phyloP scores from a whole-genome alignment of 2,329 filamentous ascomycete species.

The Ophiocordyceps camponoti-floridani region DNA sequence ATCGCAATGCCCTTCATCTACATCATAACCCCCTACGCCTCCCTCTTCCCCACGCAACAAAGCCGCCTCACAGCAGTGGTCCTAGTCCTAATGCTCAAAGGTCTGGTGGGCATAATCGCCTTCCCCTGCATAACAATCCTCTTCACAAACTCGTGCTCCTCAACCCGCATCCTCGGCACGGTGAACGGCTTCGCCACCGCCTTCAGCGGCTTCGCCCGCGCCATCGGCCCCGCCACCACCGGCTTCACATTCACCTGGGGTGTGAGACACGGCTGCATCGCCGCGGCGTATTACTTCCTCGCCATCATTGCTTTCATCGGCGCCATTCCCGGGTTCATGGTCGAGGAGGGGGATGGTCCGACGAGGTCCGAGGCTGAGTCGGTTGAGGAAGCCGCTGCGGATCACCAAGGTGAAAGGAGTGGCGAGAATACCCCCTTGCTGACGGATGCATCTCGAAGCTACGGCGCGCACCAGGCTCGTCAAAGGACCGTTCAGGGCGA shows the following conservation, averaged over 20 bases:
- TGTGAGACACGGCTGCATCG: conserved; percentile 55
- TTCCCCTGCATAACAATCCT: conserved; percentile 85
- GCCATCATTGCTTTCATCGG: conserved; percentile 43
- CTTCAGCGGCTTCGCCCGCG: conserved; percentile 63
- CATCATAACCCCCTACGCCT: conserved; percentile 64
- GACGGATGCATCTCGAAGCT: background rate
- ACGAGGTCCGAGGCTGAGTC: background rate
- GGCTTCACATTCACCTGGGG: conserved; percentile 63
- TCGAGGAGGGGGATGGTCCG: conserved; percentile 58
- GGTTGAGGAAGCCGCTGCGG: too few species aligned
- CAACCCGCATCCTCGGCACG: conserved; percentile 60
- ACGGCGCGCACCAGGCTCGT: background rate
- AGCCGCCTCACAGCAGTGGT: conserved; percentile 46
- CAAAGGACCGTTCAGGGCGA: background rate
- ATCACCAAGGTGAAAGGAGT: too few species aligned
- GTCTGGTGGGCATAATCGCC: conserved; percentile 59
- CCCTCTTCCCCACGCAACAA: conserved; percentile 32
- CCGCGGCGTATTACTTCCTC: conserved; percentile 72
- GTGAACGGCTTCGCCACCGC: conserved; percentile 83
- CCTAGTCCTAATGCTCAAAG: conserved; percentile 53
- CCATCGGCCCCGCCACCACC: conserved; percentile 55
- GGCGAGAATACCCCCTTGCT: background rate
- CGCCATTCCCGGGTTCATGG: conserved; percentile 53
- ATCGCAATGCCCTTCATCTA: conserved; percentile 58
- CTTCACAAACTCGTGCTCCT: conserved; percentile 69